phyloP scores from a whole-genome alignment of 305 asterid genomes.

The Galium porrigens region DNA sequence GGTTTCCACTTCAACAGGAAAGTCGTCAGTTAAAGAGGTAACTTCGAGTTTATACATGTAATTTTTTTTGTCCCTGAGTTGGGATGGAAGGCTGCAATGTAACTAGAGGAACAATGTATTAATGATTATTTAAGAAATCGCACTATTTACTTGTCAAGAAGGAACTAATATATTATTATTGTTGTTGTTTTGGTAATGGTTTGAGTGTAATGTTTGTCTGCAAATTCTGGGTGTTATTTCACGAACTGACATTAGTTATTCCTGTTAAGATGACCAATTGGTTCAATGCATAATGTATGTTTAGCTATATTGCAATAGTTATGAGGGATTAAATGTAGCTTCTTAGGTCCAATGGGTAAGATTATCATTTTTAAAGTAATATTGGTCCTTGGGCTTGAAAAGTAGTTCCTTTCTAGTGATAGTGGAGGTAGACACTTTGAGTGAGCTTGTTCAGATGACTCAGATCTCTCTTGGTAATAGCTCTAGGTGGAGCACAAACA shows the following conservation, averaged over 20 bases:
- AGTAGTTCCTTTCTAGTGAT: no score
- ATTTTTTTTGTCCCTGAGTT: not conserved
- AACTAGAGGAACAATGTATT: not conserved
- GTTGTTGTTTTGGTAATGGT: not conserved
- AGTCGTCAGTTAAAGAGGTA: conserved; percentile 39
- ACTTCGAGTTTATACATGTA: conserved; percentile 6
- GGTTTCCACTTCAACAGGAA: conserved; percentile 50
- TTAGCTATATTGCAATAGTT: not conserved
- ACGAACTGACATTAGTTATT: not conserved
- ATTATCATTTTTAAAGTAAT: not conserved
- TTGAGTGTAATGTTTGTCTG: not conserved
- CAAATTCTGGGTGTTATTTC: not conserved
- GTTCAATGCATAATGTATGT: not conserved
- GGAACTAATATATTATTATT: not conserved
- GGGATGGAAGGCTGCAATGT: not conserved
- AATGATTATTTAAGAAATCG: not conserved
- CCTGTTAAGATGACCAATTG: not conserved
- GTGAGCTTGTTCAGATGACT: no score
- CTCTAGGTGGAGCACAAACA: no score
- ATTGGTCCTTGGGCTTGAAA: no score
- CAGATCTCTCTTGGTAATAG: no score
- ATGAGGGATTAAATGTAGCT: not conserved
- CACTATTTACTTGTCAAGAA: not conserved
- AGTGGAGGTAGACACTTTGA: no score
- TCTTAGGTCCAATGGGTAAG: not conserved